phyloP scores from a whole-genome alignment of 495 filamentous ascomycete genomes.

The Acidomyces sp. region DNA sequence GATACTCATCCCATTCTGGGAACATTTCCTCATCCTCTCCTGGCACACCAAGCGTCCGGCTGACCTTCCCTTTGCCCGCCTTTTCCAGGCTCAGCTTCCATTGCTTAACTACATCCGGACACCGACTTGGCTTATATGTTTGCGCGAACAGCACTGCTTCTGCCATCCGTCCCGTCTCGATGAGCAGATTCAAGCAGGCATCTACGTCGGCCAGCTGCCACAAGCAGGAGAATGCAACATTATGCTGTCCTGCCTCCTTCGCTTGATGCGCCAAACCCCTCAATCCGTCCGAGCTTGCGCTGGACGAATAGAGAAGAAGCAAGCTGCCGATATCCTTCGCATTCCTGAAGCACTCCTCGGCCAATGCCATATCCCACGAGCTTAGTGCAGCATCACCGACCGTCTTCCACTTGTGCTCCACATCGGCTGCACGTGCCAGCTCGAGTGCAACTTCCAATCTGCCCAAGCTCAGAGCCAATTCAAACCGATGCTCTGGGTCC shows the following conservation, averaged over 20 bases:
- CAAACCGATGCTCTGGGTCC: constrained; percentile 92
- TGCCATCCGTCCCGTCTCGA: constrained; percentile 60
- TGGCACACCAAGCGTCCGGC: constrained; percentile 71
- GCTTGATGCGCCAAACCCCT: constrained; percentile 58
- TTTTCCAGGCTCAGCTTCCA: constrained; percentile 79
- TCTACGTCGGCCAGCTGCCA: constrained; percentile 79
- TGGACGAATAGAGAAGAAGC: constrained; percentile 73
- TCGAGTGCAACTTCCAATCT: constrained; percentile 73
- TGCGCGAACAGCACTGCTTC: constrained; percentile 86
- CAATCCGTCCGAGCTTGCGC: constrained; percentile 61
- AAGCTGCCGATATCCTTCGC: constrained; percentile 84
- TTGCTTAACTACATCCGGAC: constrained; percentile 48
- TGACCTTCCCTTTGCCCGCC: constrained; percentile 66
- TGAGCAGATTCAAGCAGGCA: constrained; percentile 67
- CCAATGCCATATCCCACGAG: constrained; percentile 75
- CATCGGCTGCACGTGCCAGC: constrained; percentile 69
- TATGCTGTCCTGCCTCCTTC: constrained; percentile 62
- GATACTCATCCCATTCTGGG: constrained; percentile 87
- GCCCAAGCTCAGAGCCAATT: constrained; percentile 71
- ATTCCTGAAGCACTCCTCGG: constrained; percentile 81
- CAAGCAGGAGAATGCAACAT: constrained; percentile 78
- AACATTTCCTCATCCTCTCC: constrained; percentile 70
- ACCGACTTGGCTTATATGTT: constrained; percentile 81
- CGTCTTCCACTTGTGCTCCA: constrained; percentile 94
- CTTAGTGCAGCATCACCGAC: constrained; percentile 82